These are phyloP conservation scores for Malus hybrid DNA, from an alignment of 331 rosid species.

Conservation along the genomic window DNA sequence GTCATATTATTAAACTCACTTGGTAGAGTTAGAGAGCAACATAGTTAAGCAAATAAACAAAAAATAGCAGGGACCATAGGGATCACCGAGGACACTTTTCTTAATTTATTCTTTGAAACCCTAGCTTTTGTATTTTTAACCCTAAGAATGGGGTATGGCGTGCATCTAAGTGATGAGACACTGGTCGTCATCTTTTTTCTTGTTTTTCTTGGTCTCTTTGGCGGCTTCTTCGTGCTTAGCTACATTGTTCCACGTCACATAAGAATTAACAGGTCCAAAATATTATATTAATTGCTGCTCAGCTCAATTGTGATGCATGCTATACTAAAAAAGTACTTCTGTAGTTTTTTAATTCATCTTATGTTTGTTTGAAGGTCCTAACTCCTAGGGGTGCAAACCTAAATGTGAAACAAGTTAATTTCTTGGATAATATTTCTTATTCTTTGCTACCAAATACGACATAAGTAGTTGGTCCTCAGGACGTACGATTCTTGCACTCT, in stretches of 20 bases:
- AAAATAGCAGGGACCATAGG: slow-evolving; percentile 28
- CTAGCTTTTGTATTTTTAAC: slow-evolving; percentile 24
- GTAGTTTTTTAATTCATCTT: not conserved
- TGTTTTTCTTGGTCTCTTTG: slow-evolving; percentile 28
- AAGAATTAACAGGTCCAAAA: not conserved
- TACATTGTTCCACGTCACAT: not conserved
- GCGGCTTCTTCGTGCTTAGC: slow-evolving; percentile 33
- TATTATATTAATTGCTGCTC: not conserved
- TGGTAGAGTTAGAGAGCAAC: slow-evolving; percentile 51
- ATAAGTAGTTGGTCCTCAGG: not conserved
- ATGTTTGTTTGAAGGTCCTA: not conserved
- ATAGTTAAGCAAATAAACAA: slow-evolving; percentile 46
- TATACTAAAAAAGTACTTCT: no score
- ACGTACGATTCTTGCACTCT: no score
- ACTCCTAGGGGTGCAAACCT: not conserved
- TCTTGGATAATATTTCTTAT: not conserved
- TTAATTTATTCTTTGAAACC: not conserved
- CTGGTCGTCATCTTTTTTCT: slow-evolving; percentile 21
- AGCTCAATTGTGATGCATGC: no score
- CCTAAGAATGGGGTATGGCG: slow-evolving; percentile 22
- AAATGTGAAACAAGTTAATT: not conserved
- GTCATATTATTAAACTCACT: not conserved
- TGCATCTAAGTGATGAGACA: slow-evolving; percentile 48
- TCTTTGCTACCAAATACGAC: not conserved
- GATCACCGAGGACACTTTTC: slow-evolving; percentile 31